These are phyloP conservation scores for Cupressus sempervirens DNA, from an alignment of 75 land plant genomes.

Conservation along the genomic window DNA sequence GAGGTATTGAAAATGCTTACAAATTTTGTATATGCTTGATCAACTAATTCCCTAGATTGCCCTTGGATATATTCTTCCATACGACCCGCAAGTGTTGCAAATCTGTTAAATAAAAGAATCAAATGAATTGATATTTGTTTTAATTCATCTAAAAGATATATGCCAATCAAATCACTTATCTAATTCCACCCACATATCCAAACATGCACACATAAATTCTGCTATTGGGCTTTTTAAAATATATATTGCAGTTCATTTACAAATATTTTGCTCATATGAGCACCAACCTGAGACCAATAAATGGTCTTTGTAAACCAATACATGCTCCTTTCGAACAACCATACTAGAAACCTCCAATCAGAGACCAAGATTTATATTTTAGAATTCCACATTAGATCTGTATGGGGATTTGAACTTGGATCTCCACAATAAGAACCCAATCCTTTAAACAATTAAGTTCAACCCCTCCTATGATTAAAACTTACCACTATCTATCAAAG, in stretches of 20 bases:
- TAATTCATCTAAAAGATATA: background rate
- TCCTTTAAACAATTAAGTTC: too few species aligned
- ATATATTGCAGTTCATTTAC: too few species aligned
- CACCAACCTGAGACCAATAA: too few species aligned
- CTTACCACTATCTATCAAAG: background rate
- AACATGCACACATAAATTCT: background rate
- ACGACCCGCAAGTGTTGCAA: constrained; percentile 86
- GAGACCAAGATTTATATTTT: too few species aligned
- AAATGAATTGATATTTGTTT: background rate
- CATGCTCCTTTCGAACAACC: too few species aligned
- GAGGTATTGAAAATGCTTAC: constrained; percentile 37
- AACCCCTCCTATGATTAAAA: background rate
- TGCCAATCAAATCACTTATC: background rate
- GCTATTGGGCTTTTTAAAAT: background rate
- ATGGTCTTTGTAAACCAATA: too few species aligned
- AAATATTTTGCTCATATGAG: too few species aligned
- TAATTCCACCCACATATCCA: background rate
- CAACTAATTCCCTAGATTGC: constrained; percentile 94
- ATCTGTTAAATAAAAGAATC: constrained; percentile 34
- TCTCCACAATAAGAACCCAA: too few species aligned
- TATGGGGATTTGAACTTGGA: too few species aligned
- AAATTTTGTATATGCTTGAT: constrained; percentile 92
- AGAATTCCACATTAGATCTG: too few species aligned
- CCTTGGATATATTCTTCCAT: constrained; percentile 96
- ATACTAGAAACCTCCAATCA: too few species aligned